phyloP scores from a whole-genome alignment of 139 green algal genomes.

The Chlamydomonas sp. region DNA sequence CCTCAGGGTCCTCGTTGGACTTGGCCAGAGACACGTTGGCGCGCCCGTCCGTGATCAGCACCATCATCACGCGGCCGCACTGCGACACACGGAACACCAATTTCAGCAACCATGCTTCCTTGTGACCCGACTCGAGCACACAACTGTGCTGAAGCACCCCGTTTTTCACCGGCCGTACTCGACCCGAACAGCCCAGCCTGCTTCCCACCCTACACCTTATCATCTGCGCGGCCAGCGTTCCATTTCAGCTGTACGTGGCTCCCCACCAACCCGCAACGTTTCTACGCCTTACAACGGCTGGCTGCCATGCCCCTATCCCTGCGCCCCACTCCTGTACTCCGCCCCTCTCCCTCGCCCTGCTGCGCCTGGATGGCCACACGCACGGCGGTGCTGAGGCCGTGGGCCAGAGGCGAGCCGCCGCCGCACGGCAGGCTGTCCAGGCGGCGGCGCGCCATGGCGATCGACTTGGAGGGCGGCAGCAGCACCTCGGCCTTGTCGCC shows the following conservation, averaged over 20 bases:
- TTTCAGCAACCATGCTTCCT: no score
- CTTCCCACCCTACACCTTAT: no score
- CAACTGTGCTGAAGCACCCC: no score
- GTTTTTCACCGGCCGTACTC: no score
- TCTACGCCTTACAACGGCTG: no score
- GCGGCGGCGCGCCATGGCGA: slow-evolving; percentile 95
- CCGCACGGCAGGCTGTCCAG: slow-evolving; percentile 97
- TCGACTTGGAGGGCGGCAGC: slow-evolving; percentile 96
- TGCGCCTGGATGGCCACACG: slow-evolving; percentile 66
- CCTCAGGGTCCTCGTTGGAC: slow-evolving; percentile 93
- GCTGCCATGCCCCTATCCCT: no score
- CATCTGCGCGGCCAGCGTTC: no score
- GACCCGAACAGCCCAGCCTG: no score
- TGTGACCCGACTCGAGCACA: no score
- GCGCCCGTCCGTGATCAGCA: slow-evolving; percentile 97
- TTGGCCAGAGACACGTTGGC: slow-evolving; percentile 95
- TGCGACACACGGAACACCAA: not conserved
- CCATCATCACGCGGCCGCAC: slow-evolving; percentile 93
- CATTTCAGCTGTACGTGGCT: no score
- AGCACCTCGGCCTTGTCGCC: slow-evolving; percentile 98
- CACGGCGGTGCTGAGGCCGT: slow-evolving; percentile 89
- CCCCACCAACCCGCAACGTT: no score
- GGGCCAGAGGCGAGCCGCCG: slow-evolving; percentile 95
- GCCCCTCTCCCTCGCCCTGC: not conserved
- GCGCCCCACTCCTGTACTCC: no score